Conservation (phyloP, 1,284 basidiomycete species). For the Marasmius sp. region DNA sequence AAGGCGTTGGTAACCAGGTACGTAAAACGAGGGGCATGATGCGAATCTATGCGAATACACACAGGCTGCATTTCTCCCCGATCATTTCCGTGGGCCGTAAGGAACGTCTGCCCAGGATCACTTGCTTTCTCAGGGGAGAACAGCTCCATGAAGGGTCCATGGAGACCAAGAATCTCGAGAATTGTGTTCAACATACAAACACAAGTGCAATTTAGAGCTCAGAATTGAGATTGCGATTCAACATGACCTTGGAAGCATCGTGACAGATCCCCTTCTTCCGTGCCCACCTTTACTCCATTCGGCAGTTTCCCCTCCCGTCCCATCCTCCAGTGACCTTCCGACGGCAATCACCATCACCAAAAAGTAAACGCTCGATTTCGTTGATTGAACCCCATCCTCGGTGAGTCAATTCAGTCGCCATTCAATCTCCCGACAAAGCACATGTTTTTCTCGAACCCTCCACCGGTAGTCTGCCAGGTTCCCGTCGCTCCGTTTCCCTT, state of each 20-base stretch:
- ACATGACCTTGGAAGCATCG: too few relatives aligned
- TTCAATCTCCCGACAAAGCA: too few relatives aligned
- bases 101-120: neutral
- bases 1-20: constrained; percentile 46
- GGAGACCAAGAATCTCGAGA: neutral
- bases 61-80: neutral
- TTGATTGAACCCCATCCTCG: neutral
- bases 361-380: neutral
- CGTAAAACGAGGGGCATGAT: constrained; percentile 36
- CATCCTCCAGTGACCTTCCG: neutral
- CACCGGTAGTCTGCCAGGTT: neutral
- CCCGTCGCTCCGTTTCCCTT: neutral
- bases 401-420: too few relatives aligned
- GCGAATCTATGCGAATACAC: neutral
- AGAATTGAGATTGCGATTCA: too few relatives aligned
- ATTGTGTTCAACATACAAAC: too few relatives aligned
- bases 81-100: neutral
- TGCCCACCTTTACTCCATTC: neutral
- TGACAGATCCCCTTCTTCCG: neutral
- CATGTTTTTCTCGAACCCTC: too few relatives aligned
- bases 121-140: neutral
- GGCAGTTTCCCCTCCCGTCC: neutral
- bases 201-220: too few relatives aligned
- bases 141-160: neutral
- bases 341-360: neutral